phyloP scores from a whole-genome alignment of 805 yeast genomes.

The Cyberlindnera maritima region DNA sequence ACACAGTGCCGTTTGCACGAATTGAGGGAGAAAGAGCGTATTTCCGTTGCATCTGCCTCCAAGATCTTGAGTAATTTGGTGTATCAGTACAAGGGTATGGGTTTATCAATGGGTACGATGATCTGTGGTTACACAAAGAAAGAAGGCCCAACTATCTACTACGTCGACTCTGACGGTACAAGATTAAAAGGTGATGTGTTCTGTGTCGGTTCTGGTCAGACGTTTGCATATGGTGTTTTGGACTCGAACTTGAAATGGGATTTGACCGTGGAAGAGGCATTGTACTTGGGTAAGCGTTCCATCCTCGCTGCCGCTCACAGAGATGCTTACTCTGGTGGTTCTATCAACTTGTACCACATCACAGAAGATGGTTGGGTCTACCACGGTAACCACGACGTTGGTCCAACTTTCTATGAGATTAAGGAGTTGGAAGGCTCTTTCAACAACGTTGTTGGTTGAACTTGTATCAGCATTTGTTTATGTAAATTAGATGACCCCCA shows the following conservation, averaged over 20 bases:
- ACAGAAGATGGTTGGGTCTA: conserved; percentile 92
- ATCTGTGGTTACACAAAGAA: conserved; percentile 94
- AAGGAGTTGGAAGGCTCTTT: conserved; percentile 87
- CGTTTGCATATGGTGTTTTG: conserved; percentile 97
- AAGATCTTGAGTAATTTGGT: conserved; percentile 89
- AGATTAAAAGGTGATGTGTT: conserved; percentile 91
- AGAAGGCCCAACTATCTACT: conserved; percentile 93
- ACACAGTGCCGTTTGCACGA: conserved; percentile 94
- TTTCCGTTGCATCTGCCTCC: conserved; percentile 94
- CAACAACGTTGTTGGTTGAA: conserved; percentile 57
- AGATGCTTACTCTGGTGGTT: conserved; percentile 98
- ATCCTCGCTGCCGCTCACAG: conserved; percentile 97
- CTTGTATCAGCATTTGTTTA: background rate
- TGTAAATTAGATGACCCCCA: conserved; percentile 1
- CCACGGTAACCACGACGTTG: conserved; percentile 95
- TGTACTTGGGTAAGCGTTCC: conserved; percentile 90
- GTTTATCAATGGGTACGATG: conserved; percentile 99
- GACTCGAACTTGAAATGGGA: conserved; percentile 94
- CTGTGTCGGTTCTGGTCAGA: conserved; percentile 99
- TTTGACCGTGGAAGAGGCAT: conserved; percentile 86
- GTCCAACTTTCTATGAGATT: conserved; percentile 85
- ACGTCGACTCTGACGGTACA: conserved; percentile 96
- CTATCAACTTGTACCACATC: conserved; percentile 89
- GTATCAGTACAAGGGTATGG: conserved; percentile 94
- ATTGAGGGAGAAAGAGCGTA: conserved; percentile 89